These are phyloP conservation scores for Knoxia roxburghii DNA, from an alignment of 257 asterid species.

Conservation along the genomic window DNA sequence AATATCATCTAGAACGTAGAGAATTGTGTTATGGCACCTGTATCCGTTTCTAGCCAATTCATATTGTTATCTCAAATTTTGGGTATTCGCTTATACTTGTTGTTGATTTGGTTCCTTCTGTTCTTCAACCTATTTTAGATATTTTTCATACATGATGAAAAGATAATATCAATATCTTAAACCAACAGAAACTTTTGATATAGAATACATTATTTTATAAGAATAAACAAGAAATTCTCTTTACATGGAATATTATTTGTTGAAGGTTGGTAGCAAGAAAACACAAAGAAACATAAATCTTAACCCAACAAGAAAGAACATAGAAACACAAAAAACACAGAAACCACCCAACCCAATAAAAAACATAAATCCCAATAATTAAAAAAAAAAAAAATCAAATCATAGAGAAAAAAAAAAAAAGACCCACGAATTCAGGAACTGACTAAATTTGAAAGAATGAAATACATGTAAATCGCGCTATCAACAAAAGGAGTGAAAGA, in stretches of 20 bases:
- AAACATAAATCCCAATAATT: too few species aligned
- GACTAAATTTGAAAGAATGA: too few species aligned
- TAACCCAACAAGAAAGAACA: too few species aligned
- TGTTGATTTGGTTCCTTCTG: constrained; percentile 79
- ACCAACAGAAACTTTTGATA: not conserved
- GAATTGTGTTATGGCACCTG: constrained; percentile 45
- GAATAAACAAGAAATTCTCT: not conserved
- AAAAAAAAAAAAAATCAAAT: too few species aligned
- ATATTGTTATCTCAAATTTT: constrained; percentile 85
- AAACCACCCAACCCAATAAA: too few species aligned
- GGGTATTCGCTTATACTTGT: constrained; percentile 89
- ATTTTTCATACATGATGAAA: constrained; percentile 57
- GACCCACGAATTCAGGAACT: too few species aligned
- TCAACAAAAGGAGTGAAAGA: too few species aligned
- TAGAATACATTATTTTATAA: too few species aligned
- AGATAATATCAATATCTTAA: not conserved
- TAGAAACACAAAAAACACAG: too few species aligned
- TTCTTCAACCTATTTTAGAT: constrained; percentile 80
- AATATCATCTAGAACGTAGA: not conserved
- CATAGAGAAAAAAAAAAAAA: too few species aligned
- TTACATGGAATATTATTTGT: not conserved
- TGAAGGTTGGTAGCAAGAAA: not conserved
- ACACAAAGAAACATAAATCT: too few species aligned
- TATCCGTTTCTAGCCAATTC: constrained; percentile 85
- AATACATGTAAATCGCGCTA: too few species aligned